phyloP scores from a whole-genome alignment of 768 basidiomycete species.

The Rhodosporidiobolus odoratus region DNA sequence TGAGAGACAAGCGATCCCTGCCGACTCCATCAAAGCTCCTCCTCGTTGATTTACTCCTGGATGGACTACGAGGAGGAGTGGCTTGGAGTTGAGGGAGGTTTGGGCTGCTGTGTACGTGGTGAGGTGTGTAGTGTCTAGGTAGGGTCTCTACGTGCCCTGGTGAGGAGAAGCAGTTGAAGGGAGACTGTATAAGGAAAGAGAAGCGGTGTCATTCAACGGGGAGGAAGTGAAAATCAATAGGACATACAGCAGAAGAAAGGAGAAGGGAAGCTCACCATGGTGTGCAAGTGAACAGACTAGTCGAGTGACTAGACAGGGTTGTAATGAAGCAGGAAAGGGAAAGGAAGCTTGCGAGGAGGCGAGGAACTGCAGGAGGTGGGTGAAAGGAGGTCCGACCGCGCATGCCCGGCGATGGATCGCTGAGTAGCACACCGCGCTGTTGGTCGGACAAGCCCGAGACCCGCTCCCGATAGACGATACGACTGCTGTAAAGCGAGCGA shows the following conservation, averaged over 20 bases:
- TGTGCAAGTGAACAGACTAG: neutral
- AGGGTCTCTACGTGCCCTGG: constrained; percentile 1
- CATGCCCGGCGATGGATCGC: too few relatives aligned
- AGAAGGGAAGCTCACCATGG: neutral
- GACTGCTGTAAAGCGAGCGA: neutral
- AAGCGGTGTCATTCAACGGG: neutral
- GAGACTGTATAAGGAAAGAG: neutral
- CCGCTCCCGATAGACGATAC: too few relatives aligned
- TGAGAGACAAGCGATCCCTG: neutral
- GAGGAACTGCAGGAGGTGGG: neutral
- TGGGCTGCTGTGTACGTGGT: too few relatives aligned
- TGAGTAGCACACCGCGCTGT: too few relatives aligned
- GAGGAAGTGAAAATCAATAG: neutral
- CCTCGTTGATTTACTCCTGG: neutral
- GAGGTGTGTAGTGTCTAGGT: neutral
- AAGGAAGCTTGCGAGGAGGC: neutral
- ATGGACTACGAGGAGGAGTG: neutral
- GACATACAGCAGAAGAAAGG: neutral
- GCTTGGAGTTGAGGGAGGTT: neutral
- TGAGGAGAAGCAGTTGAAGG: neutral
- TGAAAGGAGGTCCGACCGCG: too few relatives aligned
- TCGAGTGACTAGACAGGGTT: too few relatives aligned
- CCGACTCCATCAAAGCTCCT: neutral
- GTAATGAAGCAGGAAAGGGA: too few relatives aligned
- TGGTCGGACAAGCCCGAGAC: too few relatives aligned